Conservation (phyloP, 1,139 yeast genomes). For the Blastobotrys petasosporus region DNA sequence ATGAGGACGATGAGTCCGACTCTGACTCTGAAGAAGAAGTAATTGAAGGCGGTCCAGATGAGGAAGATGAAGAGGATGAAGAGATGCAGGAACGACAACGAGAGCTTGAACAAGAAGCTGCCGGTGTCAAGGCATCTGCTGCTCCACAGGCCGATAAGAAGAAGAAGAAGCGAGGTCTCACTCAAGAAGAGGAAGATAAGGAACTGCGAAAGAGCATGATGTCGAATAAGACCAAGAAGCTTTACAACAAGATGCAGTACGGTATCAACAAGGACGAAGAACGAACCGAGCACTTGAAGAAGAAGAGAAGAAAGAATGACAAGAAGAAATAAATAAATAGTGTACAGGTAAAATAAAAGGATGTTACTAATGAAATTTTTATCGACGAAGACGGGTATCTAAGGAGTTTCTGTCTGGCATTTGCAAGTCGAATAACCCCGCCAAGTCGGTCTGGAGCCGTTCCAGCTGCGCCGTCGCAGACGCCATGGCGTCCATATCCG, state of each 20-base stretch:
- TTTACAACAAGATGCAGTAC: constrained; percentile 92
- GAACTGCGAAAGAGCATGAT: constrained; percentile 92
- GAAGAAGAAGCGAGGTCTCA: constrained; percentile 32
- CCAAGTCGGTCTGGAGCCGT: constrained; percentile 55
- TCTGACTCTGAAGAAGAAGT: constrained; percentile 46
- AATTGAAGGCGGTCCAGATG: constrained; percentile 39
- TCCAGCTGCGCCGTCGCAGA: constrained; percentile 60
- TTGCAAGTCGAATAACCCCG: constrained; percentile 59
- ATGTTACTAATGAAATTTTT: too few relatives aligned
- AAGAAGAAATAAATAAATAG: constrained; percentile 49
- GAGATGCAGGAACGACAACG: constrained; percentile 54
- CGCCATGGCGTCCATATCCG: constrained; percentile 68
- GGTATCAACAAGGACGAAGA: constrained; percentile 81
- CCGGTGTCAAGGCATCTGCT: constrained; percentile 74
- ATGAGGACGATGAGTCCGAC: constrained; percentile 37
- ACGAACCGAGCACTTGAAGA: constrained; percentile 64
- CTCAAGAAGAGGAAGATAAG: constrained; percentile 68
- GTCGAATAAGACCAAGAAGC: constrained; percentile 92
- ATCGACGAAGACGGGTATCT: constrained; percentile 42
- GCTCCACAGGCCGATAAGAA: constrained; percentile 33
- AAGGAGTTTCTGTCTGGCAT: constrained; percentile 74
- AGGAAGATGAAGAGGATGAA: constrained; percentile 36
- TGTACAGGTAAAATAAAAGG: not conserved
- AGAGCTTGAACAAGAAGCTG: constrained; percentile 86
- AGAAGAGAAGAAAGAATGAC: constrained; percentile 72